Conservation (phyloP, 176 grass and related monocot genomes). For the Zoysia japonica region DNA sequence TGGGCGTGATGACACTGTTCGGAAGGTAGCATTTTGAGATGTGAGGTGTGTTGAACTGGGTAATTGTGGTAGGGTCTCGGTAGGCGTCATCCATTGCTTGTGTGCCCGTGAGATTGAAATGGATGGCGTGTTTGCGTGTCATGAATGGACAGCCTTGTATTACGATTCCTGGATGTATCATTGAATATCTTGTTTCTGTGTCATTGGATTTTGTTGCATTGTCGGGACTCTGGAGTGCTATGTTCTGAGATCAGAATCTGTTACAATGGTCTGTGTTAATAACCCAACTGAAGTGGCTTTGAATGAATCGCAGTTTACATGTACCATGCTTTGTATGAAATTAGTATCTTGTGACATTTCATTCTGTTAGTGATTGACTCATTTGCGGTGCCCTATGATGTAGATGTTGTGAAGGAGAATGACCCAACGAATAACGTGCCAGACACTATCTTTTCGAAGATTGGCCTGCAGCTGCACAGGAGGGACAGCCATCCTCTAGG, state of each 20-base stretch:
- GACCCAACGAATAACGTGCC: constrained; percentile 91
- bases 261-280: neutral
- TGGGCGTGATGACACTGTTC: neutral
- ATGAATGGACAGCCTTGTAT: too few relatives aligned
- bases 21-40: neutral
- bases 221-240: neutral
- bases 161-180: too few relatives aligned
- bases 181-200: too few relatives aligned
- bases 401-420: constrained; percentile 91
- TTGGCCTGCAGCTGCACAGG: constrained; percentile 86
- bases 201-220: too few relatives aligned
- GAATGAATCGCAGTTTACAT: neutral
- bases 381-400: neutral
- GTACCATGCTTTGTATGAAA: neutral
- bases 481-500: constrained; percentile 86
- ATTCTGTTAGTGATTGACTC: neutral
- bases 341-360: constrained; percentile 4
- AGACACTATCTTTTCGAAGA: constrained; percentile 79
- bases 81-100: neutral
- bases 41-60: neutral
- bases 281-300: neutral
- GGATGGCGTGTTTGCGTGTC: neutral
- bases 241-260: too few relatives aligned
- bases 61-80: neutral
- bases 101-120: neutral